Percentiles rank a stretch among this genome's conserved stretches.
Evolutionary conservation across 1,139 yeast genomes (phyloP).

Genomic region (Hyphopichia khmerensis): DNA sequence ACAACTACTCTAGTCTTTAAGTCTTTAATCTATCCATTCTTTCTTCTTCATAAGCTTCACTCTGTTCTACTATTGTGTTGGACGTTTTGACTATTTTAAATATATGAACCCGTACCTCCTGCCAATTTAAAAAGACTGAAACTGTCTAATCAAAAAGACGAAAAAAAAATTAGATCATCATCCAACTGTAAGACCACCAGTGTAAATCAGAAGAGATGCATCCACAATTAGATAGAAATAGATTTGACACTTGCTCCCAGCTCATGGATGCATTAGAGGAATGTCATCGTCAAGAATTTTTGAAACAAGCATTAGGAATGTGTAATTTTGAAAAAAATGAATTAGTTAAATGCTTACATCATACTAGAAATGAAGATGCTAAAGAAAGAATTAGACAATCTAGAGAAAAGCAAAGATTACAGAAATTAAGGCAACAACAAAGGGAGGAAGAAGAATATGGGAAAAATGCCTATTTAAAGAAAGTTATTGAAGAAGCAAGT

Average conservation of each 20-base stretch:
- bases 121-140: no score
- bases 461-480: slow-evolving; percentile 67
- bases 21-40: no score
- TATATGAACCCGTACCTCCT: no score
- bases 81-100: no score
- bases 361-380: slow-evolving; percentile 69
- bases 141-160: no score
- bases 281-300: slow-evolving; percentile 75
- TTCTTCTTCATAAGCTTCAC: no score
- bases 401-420: slow-evolving; percentile 53
- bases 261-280: slow-evolving; percentile 86
- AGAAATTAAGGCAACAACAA: slow-evolving; percentile 57
- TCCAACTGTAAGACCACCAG: no score
- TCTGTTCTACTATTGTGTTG: no score
- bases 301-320: slow-evolving; percentile 75
- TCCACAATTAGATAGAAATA: slow-evolving; percentile 46
- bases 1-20: no score
- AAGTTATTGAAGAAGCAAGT: slow-evolving; percentile 51
- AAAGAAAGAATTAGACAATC: slow-evolving; percentile 59
- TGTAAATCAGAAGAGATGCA: no score
- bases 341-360: slow-evolving; percentile 73
- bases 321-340: slow-evolving; percentile 87
- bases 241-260: slow-evolving; percentile 65
- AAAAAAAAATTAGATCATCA: neutral
- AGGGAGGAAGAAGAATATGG: slow-evolving; percentile 80